phyloP scores from a whole-genome alignment of 768 basidiomycete species.

The Boletellus emodensis region DNA sequence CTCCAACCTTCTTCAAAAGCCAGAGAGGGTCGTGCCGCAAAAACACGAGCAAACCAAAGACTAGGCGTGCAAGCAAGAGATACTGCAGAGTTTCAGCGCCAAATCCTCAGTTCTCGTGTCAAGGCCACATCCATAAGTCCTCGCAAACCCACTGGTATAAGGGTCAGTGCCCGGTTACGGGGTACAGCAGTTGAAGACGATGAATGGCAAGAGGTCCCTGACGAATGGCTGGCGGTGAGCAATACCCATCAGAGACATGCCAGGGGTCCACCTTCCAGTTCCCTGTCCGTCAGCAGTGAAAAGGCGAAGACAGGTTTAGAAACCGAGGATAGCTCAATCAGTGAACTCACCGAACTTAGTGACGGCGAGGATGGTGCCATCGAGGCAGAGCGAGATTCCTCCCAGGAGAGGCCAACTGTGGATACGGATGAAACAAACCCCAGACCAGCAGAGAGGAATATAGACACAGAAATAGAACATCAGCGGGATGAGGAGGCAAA shows the following conservation, averaged over 20 bases:
- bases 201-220: slow-evolving; percentile 77
- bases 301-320: slow-evolving; percentile 52
- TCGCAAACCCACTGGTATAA: slow-evolving; percentile 47
- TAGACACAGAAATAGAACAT: slow-evolving; percentile 1
- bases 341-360: slow-evolving; percentile 73
- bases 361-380: slow-evolving; percentile 37
- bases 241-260: slow-evolving; percentile 15
- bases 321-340: slow-evolving; percentile 57
- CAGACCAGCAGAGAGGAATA: background rate
- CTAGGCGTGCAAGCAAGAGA: slow-evolving; percentile 67
- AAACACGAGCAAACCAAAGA: slow-evolving; percentile 65
- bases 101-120: slow-evolving; percentile 26
- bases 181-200: slow-evolving; percentile 49
- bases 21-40: slow-evolving; percentile 59
- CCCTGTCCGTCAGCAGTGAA: slow-evolving; percentile 10
- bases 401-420: background rate
- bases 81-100: slow-evolving; percentile 57
- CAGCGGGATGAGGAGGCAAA: slow-evolving; percentile 1
- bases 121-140: slow-evolving; percentile 14
- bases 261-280: slow-evolving; percentile 10
- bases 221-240: slow-evolving; percentile 53
- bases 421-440: slow-evolving; percentile 2
- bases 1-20: slow-evolving; percentile 26
- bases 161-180: slow-evolving; percentile 63
- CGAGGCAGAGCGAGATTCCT: slow-evolving; percentile 10